phyloP scores from a whole-genome alignment of 2,329 filamentous ascomycete species.

The Metarhizium robertsii region DNA sequence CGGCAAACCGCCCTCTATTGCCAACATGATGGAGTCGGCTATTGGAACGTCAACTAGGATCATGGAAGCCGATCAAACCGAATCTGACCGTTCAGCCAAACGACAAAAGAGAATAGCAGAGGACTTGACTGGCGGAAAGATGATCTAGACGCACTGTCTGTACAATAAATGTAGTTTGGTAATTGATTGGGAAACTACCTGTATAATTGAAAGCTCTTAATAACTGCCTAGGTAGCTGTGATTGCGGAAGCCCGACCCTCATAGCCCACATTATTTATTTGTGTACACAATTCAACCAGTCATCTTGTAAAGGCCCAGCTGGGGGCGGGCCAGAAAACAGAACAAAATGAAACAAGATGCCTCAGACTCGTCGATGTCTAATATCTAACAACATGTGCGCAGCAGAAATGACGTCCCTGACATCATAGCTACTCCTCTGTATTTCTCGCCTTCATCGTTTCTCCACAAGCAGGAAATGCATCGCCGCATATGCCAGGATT shows the following conservation, averaged over 20 bases:
- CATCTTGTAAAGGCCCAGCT: not conserved
- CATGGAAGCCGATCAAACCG: conserved; percentile 26
- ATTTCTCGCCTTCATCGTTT: conserved; percentile 38
- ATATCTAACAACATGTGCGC: not conserved
- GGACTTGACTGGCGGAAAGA: conserved; percentile 50
- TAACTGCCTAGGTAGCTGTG: not conserved
- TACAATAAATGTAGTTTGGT: not conserved
- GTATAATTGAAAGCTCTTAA: not conserved
- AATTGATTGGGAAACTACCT: conserved; percentile 14
- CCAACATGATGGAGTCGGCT: conserved; percentile 31
- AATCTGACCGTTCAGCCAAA: conserved; percentile 35
- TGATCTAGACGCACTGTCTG: conserved; percentile 19
- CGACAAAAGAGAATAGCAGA: conserved; percentile 48
- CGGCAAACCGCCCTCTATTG: conserved; percentile 35
- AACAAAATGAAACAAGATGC: not conserved
- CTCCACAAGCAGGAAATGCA: conserved; percentile 91
- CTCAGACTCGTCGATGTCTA: not conserved
- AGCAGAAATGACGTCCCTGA: not conserved
- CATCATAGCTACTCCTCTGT: not conserved
- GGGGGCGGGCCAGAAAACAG: not conserved
- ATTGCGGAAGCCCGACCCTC: not conserved
- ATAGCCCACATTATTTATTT: not conserved
- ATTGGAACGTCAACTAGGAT: conserved; percentile 25
- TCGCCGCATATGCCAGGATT: conserved; percentile 77
- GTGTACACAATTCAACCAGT: not conserved